Conservation (phyloP, 2,329 filamentous ascomycete species). For the Paraconiothyrium sp. region DNA sequence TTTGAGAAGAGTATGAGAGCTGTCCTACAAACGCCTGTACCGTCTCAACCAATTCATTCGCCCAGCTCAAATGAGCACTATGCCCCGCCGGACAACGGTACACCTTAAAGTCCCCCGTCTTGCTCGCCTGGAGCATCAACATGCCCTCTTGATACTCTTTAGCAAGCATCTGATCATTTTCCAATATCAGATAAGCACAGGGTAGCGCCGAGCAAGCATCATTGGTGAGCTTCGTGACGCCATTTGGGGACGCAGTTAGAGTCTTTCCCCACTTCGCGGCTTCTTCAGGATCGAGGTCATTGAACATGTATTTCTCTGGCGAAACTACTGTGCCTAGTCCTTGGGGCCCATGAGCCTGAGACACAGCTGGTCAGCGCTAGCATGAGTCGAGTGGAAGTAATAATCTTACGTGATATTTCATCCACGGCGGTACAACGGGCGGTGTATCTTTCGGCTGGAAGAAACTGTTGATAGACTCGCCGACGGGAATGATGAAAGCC, state of each 20-base stretch:
- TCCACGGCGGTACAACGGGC: conserved; percentile 17
- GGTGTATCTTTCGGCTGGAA: conserved; percentile 24
- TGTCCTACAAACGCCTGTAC: not conserved
- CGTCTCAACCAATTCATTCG: not conserved
- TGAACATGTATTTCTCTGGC: conserved; percentile 22
- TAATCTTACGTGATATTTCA: conserved; percentile 22
- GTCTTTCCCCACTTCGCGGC: conserved; percentile 16
- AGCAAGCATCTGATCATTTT: conserved; percentile 17
- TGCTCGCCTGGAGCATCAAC: conserved; percentile 16
- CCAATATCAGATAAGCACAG: conserved; percentile 18
- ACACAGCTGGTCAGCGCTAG: not conserved
- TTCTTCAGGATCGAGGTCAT: conserved; percentile 16
- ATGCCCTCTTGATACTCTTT: conserved; percentile 18
- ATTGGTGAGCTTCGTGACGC: conserved; percentile 18
- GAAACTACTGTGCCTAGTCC: conserved; percentile 20
- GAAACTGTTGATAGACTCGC: conserved; percentile 21
- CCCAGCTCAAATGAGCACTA: conserved; percentile 5
- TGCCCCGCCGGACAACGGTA: conserved; percentile 10
- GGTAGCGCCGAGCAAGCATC: conserved; percentile 19
- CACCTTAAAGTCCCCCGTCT: conserved; percentile 20
- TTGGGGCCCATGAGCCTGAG: conserved; percentile 13
- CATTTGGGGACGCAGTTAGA: conserved; percentile 18
- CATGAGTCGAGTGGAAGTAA: not conserved
- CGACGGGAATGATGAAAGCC: conserved; percentile 24
- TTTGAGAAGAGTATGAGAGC: not conserved